These are phyloP conservation scores for Carallia pectinifolia DNA, from an alignment of 345 rosid species.

Conservation along the genomic window DNA sequence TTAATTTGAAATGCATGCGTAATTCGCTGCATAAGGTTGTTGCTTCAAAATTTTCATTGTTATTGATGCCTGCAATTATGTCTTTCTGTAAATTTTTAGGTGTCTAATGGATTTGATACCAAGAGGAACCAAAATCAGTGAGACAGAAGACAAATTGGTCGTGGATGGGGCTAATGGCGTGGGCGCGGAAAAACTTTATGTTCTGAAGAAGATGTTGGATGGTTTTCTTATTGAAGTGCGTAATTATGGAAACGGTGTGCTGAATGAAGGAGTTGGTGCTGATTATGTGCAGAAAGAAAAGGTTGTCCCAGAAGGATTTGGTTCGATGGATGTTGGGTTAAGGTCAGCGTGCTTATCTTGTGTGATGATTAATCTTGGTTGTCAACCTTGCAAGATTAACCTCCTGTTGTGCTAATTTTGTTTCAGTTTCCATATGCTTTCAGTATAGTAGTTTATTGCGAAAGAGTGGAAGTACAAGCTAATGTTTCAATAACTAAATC, in stretches of 20 bases:
- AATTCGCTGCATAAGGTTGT: not conserved
- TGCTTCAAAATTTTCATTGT: not conserved
- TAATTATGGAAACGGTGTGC: conserved; percentile 72
- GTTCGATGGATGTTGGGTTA: conserved; percentile 47
- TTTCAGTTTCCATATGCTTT: not conserved
- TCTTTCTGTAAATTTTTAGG: conserved; percentile 32
- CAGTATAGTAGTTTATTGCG: not conserved
- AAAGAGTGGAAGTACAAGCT: not conserved
- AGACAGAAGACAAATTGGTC: conserved; percentile 41
- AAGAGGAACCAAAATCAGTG: conserved; percentile 21
- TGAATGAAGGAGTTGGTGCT: conserved; percentile 94
- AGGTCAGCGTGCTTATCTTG: conserved; percentile 44
- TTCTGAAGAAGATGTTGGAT: conserved; percentile 46
- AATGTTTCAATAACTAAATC: not conserved
- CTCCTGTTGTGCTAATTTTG: conserved; percentile 5
- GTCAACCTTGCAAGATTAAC: not conserved
- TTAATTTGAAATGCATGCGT: conserved; percentile 17
- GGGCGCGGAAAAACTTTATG: conserved; percentile 74
- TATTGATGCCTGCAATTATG: not conserved
- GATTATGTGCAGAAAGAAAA: conserved; percentile 96
- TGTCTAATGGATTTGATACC: conserved; percentile 71
- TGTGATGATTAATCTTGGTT: conserved; percentile 7
- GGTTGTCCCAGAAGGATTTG: conserved; percentile 68
- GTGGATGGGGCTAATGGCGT: conserved; percentile 97
- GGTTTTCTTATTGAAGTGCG: conserved; percentile 63